Base-by-base conservation (phyloP, 140 eudicot genomes). In the Senecio squalidus region DNA sequence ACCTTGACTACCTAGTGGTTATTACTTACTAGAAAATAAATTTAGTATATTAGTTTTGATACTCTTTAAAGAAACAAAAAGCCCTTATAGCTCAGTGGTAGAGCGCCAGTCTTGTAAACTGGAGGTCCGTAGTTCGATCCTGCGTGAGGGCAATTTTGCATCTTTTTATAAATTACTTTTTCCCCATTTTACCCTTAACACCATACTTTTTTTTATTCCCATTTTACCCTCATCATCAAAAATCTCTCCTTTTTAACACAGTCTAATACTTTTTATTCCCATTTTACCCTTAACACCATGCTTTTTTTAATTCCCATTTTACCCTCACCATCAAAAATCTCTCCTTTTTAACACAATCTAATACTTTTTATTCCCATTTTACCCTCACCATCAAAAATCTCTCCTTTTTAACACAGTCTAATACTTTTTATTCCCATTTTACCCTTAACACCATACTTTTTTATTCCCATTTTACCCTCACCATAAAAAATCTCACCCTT, bases 101-200 rank as follows among this genome's bases (percentile, higher is more conserved):
- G 82, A 82, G 82, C 84, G 89, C 77, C 85, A 78, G 85, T 82
- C 85, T 82, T 82, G 82, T 82, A 82, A 82, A 82, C 89, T 78
- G 89, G 71, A 82, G 89, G 89, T 82, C 89, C 68, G 89, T 70
- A 78, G 89, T 78, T 78, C 82, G 80, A 78, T 71, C 89, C 85
- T 78, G 85, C 85, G 69, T 78, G 89, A 56, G 82, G 89, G 79
- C 84, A 80, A 44, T n/a, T n/a, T n/a, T n/a, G n/a, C 1, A 5
- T 2, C 1, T 4, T 41, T 41, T n/a, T 9, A 38, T 4, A 5
- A 5, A 38, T 38, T 39, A 39, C 13, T 31, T 62, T 8, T 13
- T 1, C 4, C n/a, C n/a, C n/a, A n/a, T 25, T 55, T 30, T 1
- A 4, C 14, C 6, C 17, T 15, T 6, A 16, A 13, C 17, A 1